A percentile compares a stretch with the other conserved stretches of the same genome.
phyloP scores from a whole-genome alignment of 306 rosid species.

The Dryas octopetala region DNA sequence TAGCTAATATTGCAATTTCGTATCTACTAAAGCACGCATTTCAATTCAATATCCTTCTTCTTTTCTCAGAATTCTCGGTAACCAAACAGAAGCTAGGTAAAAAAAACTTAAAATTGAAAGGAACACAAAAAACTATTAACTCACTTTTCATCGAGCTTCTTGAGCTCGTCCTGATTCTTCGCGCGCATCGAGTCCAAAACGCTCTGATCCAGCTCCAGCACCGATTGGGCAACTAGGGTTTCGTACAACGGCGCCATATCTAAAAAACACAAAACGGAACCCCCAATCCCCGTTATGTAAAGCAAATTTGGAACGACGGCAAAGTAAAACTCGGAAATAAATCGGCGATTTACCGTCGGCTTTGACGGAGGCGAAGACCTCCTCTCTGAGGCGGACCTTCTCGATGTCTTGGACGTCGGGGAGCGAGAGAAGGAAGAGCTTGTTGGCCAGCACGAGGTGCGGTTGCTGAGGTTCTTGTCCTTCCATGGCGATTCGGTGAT shows the following conservation, averaged over 20 bases:
- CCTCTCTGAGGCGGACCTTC: constrained; percentile 78
- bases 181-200: constrained; percentile 70
- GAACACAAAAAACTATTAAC: constrained; percentile 20
- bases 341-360: constrained; percentile 54
- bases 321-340: not conserved
- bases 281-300: not conserved
- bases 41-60: not conserved
- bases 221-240: constrained; percentile 68
- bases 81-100: not conserved
- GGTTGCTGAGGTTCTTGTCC: constrained; percentile 81
- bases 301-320: not conserved
- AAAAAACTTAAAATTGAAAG: not conserved
- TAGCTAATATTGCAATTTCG: not conserved
- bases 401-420: constrained; percentile 86
- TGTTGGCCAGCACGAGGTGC: constrained; percentile 78
- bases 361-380: constrained; percentile 66
- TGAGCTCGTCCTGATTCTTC: constrained; percentile 71
- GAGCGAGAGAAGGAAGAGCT: constrained; percentile 75
- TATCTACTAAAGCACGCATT: not conserved
- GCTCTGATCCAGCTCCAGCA: constrained; percentile 67
- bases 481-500: constrained; percentile 50
- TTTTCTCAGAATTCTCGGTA: not conserved
- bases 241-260: constrained; percentile 86
- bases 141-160: constrained; percentile 88
- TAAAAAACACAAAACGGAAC: constrained; percentile 14